Percentiles rank a stretch among this genome's conserved stretches.
Conservation (phyloP, 768 basidiomycete species). For the Tylopilus sp. region DNA sequence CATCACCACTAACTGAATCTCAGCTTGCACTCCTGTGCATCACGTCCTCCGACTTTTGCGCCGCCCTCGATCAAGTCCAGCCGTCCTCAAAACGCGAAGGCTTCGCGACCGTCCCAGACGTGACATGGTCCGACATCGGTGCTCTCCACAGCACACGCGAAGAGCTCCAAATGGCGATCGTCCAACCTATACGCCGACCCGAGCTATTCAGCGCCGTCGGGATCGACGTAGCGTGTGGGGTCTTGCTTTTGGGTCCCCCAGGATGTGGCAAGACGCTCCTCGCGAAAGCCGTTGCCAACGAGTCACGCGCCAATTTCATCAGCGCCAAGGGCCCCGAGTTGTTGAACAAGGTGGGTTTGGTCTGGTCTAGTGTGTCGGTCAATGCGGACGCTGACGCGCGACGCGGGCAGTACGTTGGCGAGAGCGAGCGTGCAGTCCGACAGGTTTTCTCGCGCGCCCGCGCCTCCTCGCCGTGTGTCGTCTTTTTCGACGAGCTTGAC, state of each 20-base stretch:
- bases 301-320: constrained; percentile 93
- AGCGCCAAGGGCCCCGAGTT: constrained; percentile 97
- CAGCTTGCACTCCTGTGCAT: constrained; percentile 84
- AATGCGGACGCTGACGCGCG: constrained; percentile 1
- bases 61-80: constrained; percentile 85
- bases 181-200: constrained; percentile 88
- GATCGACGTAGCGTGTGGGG: constrained; percentile 88
- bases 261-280: constrained; percentile 97
- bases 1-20: constrained; percentile 66
- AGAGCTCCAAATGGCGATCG: constrained; percentile 96
- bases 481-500: constrained; percentile 95
- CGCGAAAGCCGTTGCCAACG: constrained; percentile 98
- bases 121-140: constrained; percentile 93
- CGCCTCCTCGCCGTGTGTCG: constrained; percentile 90
- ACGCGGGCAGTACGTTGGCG: constrained; percentile 80
- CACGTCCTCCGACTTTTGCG: constrained; percentile 72
- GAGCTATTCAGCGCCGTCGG: constrained; percentile 87
- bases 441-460: constrained; percentile 93
- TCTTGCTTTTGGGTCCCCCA: constrained; percentile 95
- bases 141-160: constrained; percentile 84
- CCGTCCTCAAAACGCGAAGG: constrained; percentile 98
- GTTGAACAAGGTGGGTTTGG: constrained; percentile 78
- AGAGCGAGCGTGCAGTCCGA: constrained; percentile 91
- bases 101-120: constrained; percentile 94
- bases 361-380: not conserved